Evolutionary conservation across 1,284 basidiomycete genomes (phyloP).

Genomic region (Rhodotorula mucilaginosa): DNA sequence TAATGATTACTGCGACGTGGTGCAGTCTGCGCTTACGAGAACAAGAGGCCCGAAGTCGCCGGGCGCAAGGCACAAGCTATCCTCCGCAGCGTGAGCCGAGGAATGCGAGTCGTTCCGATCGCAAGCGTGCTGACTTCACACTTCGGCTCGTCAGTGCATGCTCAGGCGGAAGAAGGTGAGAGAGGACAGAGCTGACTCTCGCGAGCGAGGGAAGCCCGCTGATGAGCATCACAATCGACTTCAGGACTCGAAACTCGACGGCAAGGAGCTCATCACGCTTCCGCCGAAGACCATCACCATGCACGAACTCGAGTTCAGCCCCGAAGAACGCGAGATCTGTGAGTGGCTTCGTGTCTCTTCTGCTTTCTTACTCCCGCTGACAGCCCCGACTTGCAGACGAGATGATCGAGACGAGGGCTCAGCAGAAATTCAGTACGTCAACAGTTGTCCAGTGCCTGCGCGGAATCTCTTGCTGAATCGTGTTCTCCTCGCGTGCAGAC

Average conservation of each 20-base stretch:
- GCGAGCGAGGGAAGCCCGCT: not conserved
- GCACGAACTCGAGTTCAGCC: slow-evolving; percentile 55
- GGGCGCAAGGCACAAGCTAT: slow-evolving; percentile 57
- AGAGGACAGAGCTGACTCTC: not conserved
- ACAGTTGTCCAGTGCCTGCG: not conserved
- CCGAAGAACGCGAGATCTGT: slow-evolving; percentile 61
- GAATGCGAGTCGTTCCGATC: not conserved
- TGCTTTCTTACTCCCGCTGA: too few relatives aligned
- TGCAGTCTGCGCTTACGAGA: slow-evolving; percentile 53
- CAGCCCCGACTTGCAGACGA: slow-evolving; percentile 15
- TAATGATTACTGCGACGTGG: not conserved
- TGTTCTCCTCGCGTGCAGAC: slow-evolving; percentile 43
- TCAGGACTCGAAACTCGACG: slow-evolving; percentile 54
- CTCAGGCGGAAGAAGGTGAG: slow-evolving; percentile 59
- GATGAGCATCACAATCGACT: too few relatives aligned
- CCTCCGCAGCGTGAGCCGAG: slow-evolving; percentile 53
- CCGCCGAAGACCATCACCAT: slow-evolving; percentile 59
- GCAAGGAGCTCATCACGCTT: slow-evolving; percentile 61
- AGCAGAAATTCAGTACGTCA: slow-evolving; percentile 60
- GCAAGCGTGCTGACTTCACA: not conserved
- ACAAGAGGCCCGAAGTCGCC: slow-evolving; percentile 54
- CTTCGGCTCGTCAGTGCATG: slow-evolving; percentile 9
- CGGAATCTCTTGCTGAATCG: not conserved
- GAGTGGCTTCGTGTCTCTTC: slow-evolving; percentile 51
- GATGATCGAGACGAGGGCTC: slow-evolving; percentile 56